These are phyloP conservation scores for Protea cynaroides DNA, from an alignment of 164 flowering plant species.

Conservation along the genomic window DNA sequence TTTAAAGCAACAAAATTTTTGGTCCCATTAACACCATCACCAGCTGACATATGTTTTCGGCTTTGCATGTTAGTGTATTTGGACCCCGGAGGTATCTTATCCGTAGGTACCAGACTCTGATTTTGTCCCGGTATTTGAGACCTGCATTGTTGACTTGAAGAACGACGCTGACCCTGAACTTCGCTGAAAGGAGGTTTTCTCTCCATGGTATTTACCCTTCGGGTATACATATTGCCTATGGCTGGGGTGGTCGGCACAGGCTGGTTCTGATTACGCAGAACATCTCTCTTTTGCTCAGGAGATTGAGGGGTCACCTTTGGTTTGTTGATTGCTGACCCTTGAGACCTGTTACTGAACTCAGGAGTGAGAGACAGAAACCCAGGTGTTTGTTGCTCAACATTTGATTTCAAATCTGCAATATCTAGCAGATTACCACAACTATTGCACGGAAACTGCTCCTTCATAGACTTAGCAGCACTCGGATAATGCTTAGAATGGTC, in stretches of 20 bases:
- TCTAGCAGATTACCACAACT: conserved; percentile 51
- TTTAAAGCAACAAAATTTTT: conserved; percentile 45
- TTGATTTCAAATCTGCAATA: conserved; percentile 16
- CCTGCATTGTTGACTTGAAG: conserved; percentile 20
- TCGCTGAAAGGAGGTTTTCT: conserved; percentile 15
- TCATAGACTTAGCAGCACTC: conserved; percentile 17
- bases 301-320: conserved; percentile 15
- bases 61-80: conserved; percentile 21
- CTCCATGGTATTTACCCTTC: conserved; percentile 11
- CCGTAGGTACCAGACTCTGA: conserved; percentile 26
- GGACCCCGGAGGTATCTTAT: conserved; percentile 27
- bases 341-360: conserved; percentile 20
- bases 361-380: conserved; percentile 19
- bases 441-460: conserved; percentile 42
- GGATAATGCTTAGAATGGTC: conserved; percentile 15
- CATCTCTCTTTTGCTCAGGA: conserved; percentile 24
- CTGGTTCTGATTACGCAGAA: conserved; percentile 15
- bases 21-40: conserved; percentile 23
- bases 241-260: conserved; percentile 12
- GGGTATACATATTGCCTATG: conserved; percentile 8
- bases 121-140: conserved; percentile 25
- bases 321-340: conserved; percentile 22
- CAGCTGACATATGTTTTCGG: conserved; percentile 35
- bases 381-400: conserved; percentile 19
- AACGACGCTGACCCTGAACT: conserved; percentile 21